Conservation (phyloP, 495 filamentous ascomycete species). For the Penicillium paradoxum region DNA sequence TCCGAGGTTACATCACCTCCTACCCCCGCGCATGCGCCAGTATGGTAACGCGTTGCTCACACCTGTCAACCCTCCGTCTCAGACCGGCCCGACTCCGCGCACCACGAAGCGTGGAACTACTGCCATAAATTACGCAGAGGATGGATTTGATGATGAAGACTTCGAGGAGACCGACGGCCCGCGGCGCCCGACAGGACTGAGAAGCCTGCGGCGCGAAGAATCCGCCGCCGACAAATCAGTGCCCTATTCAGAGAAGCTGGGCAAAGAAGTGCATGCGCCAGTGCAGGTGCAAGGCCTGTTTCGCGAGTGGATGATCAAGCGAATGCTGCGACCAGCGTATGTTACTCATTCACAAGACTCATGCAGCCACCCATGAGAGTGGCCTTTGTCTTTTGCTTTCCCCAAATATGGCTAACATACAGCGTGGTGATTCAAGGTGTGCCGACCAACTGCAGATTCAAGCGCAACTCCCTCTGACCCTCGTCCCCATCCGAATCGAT, state of each 20-base stretch:
- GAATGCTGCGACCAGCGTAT: constrained; percentile 52
- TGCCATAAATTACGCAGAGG: constrained; percentile 95
- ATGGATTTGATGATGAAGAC: constrained; percentile 90
- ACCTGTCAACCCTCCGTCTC: constrained; percentile 69
- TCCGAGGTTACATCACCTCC: constrained; percentile 84
- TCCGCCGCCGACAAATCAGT: constrained; percentile 51
- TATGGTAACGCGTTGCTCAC: constrained; percentile 92
- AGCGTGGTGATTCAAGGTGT: constrained; percentile 26
- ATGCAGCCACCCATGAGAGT: background rate
- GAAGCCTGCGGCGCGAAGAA: constrained; percentile 77
- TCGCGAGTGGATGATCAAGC: constrained; percentile 90
- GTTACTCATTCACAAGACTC: constrained; percentile 12
- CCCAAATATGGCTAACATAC: constrained; percentile 5
- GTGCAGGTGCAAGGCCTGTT: constrained; percentile 86
- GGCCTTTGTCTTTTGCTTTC: background rate
- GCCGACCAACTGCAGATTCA: constrained; percentile 74
- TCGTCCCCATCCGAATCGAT: constrained; percentile 95
- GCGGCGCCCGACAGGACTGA: constrained; percentile 75
- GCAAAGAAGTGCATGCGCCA: constrained; percentile 74
- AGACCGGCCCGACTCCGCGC: constrained; percentile 63
- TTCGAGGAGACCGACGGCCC: constrained; percentile 82
- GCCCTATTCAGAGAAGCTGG: constrained; percentile 66
- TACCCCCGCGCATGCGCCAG: constrained; percentile 87
- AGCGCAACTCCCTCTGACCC: constrained; percentile 75
- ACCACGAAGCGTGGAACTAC: constrained; percentile 96